Conservation (phyloP, 768 basidiomycete species). For the Sarcomyxa edulis region DNA sequence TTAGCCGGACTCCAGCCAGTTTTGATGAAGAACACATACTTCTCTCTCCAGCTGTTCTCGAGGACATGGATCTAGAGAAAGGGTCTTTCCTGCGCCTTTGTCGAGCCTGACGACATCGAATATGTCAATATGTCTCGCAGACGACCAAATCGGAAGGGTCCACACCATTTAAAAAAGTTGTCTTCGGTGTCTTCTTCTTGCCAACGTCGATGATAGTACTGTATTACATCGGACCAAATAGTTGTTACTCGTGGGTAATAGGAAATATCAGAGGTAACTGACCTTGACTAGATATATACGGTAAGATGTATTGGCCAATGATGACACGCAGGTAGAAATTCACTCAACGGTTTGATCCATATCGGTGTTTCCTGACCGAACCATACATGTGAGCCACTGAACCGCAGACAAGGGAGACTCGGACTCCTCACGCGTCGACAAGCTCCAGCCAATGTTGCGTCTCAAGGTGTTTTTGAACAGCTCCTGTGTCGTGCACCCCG, state of each 20-base stretch:
- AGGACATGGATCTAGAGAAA: conserved; percentile 55
- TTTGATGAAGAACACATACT: conserved; percentile 19
- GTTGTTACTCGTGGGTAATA: no score
- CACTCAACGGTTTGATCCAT: conserved; percentile 55
- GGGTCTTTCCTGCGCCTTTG: conserved; percentile 47
- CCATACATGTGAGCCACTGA: not conserved
- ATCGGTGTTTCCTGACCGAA: conserved; percentile 59
- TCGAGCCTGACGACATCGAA: conserved; percentile 45
- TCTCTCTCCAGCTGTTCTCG: conserved; percentile 57
- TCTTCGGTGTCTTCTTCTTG: conserved; percentile 51
- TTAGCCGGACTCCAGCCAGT: not conserved
- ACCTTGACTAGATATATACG: conserved; percentile 37
- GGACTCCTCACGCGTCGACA: conserved; percentile 42
- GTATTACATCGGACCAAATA: no score
- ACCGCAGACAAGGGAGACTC: not conserved
- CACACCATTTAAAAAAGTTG: conserved; percentile 62
- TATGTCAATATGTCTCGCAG: not conserved
- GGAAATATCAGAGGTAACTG: conserved; percentile 1
- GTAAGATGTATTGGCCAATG: not conserved
- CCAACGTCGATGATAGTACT: conserved; percentile 63
- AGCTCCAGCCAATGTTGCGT: conserved; percentile 64
- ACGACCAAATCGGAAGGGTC: not conserved
- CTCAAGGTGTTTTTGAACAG: conserved; percentile 43
- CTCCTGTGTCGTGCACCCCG: conserved; percentile 23
- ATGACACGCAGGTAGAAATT: conserved; percentile 2